Percentiles rank a stretch among this genome's conserved stretches.
These are phyloP conservation scores for Fusarium decemcellulare DNA, from an alignment of 2,329 filamentous ascomycete genomes.

Conservation along the genomic window DNA sequence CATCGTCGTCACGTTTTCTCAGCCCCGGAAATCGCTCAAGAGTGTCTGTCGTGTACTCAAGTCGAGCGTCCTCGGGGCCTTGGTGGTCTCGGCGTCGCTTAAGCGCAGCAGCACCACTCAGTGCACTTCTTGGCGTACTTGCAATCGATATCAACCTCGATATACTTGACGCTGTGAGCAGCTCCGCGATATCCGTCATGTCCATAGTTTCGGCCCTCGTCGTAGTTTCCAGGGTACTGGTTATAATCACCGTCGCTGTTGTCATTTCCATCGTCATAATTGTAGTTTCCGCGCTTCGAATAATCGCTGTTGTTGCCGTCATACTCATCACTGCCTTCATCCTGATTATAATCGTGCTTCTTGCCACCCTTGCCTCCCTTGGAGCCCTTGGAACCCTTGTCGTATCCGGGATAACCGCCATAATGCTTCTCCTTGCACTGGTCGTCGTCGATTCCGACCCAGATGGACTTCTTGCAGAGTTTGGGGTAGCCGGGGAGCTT, in stretches of 20 bases:
- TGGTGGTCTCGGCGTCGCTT: not conserved
- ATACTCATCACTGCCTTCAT: too few species aligned
- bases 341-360: too few species aligned
- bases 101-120: slow-evolving; percentile 32
- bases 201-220: too few species aligned
- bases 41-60: not conserved
- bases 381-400: too few species aligned
- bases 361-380: too few species aligned
- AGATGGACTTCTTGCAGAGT: slow-evolving; percentile 28
- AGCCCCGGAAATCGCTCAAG: not conserved
- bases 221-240: too few species aligned
- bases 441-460: slow-evolving; percentile 34
- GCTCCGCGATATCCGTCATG: too few species aligned
- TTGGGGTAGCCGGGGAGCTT: slow-evolving; percentile 34
- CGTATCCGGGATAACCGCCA: too few species aligned
- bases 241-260: too few species aligned
- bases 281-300: too few species aligned
- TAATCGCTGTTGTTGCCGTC: too few species aligned
- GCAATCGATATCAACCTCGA: slow-evolving; percentile 25
- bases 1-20: not conserved
- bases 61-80: not conserved
- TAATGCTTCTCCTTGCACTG: slow-evolving; percentile 26
- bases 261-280: too few species aligned
- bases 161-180: slow-evolving; percentile 16
- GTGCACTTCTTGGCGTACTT: slow-evolving; percentile 30